Evolutionary conservation across 2,329 filamentous ascomycete species (phyloP).

Genomic region (Fusarium nurragi): DNA sequence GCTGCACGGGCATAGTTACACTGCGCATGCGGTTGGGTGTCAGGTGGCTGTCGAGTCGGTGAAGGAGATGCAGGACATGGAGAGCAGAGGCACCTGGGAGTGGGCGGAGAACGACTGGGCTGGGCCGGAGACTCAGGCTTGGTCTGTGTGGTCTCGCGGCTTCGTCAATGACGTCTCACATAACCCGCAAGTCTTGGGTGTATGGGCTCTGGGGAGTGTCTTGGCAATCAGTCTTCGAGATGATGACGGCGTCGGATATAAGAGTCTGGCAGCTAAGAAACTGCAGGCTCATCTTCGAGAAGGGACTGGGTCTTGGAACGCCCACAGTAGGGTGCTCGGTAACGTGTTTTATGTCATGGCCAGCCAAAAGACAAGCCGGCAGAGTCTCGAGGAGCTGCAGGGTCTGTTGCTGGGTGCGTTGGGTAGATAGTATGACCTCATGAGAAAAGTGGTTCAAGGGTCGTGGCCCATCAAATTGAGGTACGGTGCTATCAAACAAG

Average conservation of each 20-base stretch:
- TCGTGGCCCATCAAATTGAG: background rate
- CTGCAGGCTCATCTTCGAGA: constrained; percentile 52
- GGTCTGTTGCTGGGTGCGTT: constrained; percentile 30
- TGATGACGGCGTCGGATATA: constrained; percentile 56
- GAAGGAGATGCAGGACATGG: constrained; percentile 66
- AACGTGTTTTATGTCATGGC: constrained; percentile 70
- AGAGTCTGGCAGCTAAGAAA: constrained; percentile 56
- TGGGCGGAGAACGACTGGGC: constrained; percentile 26
- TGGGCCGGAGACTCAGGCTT: constrained; percentile 47
- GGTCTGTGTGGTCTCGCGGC: constrained; percentile 75
- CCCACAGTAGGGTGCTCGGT: constrained; percentile 64
- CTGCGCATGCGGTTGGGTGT: constrained; percentile 83
- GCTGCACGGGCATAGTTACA: constrained; percentile 88
- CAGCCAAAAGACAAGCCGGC: constrained; percentile 55
- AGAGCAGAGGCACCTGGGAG: constrained; percentile 65
- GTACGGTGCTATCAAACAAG: background rate
- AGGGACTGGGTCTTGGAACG: constrained; percentile 54
- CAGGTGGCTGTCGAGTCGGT: constrained; percentile 78
- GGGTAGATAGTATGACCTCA: constrained; percentile 14
- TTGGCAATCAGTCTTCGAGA: constrained; percentile 69
- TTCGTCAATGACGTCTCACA: constrained; percentile 70
- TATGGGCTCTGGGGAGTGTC: constrained; percentile 79
- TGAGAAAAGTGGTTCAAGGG: background rate
- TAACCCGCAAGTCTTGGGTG: constrained; percentile 65
- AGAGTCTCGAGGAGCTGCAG: constrained; percentile 41